These are phyloP conservation scores for Talaromyces liani DNA, from an alignment of 495 filamentous ascomycete genomes.

Conservation along the genomic window DNA sequence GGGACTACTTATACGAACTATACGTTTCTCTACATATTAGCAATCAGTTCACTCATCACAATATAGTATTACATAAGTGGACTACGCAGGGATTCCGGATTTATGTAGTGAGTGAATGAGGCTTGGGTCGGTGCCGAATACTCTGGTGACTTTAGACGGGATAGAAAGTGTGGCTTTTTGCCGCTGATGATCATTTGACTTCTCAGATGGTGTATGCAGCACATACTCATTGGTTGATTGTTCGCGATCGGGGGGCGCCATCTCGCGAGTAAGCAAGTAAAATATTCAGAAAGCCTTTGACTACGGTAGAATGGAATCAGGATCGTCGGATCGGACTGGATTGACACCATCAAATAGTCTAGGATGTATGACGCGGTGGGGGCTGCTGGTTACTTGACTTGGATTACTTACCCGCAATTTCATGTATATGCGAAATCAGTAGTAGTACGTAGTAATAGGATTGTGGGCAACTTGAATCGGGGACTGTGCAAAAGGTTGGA, in stretches of 20 bases:
- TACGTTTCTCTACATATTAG: background rate
- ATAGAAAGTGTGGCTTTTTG: background rate
- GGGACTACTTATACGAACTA: background rate
- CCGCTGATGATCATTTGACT: background rate
- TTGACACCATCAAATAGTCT: background rate
- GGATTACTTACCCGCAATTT: background rate
- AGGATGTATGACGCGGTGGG: background rate
- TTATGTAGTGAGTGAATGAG: no score
- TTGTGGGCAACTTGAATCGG: background rate
- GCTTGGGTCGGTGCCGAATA: background rate
- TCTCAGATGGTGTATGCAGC: background rate
- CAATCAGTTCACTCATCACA: background rate
- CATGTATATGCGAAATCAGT: background rate
- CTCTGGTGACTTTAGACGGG: background rate
- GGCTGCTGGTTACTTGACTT: background rate
- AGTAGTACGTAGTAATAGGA: background rate
- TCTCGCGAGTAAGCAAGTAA: no score
- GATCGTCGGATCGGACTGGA: background rate
- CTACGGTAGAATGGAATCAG: background rate
- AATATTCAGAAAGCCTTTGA: background rate
- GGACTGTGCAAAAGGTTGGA: background rate
- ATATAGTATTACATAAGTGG: background rate
- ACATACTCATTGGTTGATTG: background rate
- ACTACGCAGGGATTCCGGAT: background rate
- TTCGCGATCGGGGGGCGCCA: background rate